Conservation (phyloP, 331 rosid genomes). For the Telfairia occidentalis region DNA sequence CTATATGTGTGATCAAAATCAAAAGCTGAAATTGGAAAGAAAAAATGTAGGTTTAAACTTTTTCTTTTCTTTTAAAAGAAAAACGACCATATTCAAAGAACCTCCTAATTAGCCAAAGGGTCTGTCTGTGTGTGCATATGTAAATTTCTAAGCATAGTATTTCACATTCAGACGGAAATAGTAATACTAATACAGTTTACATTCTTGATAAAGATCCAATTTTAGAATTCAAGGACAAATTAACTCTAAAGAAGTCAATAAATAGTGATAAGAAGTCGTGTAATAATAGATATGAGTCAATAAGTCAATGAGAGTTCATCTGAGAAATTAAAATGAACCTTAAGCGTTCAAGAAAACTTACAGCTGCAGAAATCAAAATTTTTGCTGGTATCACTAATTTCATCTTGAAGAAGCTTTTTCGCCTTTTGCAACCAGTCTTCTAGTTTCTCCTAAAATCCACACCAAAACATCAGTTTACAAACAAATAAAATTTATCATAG, state of each 20-base stretch:
- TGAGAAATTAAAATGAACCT: neutral
- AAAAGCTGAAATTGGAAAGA: too few relatives aligned
- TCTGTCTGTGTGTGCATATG: neutral
- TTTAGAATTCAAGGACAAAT: neutral
- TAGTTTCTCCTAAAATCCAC: conserved; percentile 59
- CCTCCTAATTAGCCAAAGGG: neutral
- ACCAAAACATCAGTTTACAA: conserved; percentile 11
- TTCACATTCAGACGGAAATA: neutral
- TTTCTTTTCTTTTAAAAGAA: neutral
- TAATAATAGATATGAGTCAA: neutral
- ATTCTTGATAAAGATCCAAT: neutral
- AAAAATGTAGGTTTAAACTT: neutral
- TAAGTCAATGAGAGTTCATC: neutral
- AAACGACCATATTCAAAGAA: neutral
- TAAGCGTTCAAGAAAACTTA: conserved; percentile 27
- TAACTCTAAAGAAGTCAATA: neutral
- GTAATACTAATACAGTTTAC: neutral
- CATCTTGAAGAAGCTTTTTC: conserved; percentile 49
- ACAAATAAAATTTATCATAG: neutral
- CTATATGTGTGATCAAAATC: too few relatives aligned
- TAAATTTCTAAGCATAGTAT: neutral
- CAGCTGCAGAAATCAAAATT: conserved; percentile 37
- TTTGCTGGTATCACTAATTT: conserved; percentile 33
- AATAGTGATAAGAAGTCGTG: neutral
- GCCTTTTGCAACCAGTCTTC: conserved; percentile 75